These are phyloP conservation scores for Yamadazyma spencermartinsiae DNA, from an alignment of 1,139 yeast genomes.

Conservation along the genomic window DNA sequence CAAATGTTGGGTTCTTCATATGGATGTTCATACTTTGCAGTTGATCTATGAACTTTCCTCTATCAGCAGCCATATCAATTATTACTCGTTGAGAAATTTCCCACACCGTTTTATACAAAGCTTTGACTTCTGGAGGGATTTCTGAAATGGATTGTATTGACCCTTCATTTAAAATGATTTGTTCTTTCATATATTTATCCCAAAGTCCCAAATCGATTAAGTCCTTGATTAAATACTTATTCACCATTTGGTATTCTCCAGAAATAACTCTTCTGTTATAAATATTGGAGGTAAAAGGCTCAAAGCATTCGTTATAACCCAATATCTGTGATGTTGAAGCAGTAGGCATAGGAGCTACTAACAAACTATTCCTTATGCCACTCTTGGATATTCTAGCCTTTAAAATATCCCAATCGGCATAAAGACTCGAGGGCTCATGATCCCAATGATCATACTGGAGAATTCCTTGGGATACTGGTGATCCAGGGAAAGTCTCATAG, in stretches of 20 bases:
- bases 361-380: conserved; percentile 79
- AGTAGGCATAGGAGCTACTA: conserved; percentile 94
- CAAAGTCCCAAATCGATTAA: conserved; percentile 81
- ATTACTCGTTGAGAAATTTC: conserved; percentile 87
- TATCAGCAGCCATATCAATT: conserved; percentile 94
- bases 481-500: conserved; percentile 68
- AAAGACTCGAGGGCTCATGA: conserved; percentile 66
- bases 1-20: conserved; percentile 84
- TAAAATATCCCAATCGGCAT: conserved; percentile 71
- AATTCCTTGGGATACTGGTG: conserved; percentile 80
- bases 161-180: conserved; percentile 78
- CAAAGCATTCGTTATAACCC: conserved; percentile 89
- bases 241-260: conserved; percentile 87
- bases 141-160: conserved; percentile 77
- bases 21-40: conserved; percentile 90
- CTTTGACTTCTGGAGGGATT: conserved; percentile 77
- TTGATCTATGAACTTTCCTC: conserved; percentile 92
- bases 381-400: conserved; percentile 58
- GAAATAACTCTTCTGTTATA: conserved; percentile 84
- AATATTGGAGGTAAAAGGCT: conserved; percentile 86
- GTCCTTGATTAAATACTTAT: conserved; percentile 79
- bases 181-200: conserved; percentile 79
- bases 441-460: conserved; percentile 84
- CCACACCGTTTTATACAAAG: conserved; percentile 92
- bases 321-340: conserved; percentile 90